A percentile compares a stretch with the other conserved stretches of the same genome.
Evolutionary conservation across 768 basidiomycete species (phyloP).

Genomic region (Cyclocybe cylindracea): DNA sequence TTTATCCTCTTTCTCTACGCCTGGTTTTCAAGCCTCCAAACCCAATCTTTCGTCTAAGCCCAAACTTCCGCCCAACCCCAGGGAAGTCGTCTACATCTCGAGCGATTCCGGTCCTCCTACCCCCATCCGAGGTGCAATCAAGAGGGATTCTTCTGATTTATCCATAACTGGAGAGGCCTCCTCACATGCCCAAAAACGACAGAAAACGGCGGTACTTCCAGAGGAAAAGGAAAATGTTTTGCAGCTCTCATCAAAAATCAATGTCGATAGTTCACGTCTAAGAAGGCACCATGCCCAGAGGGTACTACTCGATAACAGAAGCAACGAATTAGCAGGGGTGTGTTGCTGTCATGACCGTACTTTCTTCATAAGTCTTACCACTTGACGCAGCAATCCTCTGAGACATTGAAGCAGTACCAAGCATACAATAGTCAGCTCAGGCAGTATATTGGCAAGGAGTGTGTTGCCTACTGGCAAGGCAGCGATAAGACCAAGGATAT

Average conservation of each 20-base stretch:
- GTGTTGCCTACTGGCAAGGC: slow-evolving; percentile 21
- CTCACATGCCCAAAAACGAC: slow-evolving; percentile 32
- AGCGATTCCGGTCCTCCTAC: slow-evolving; percentile 37
- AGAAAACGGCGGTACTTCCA: slow-evolving; percentile 20
- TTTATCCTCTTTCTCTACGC: slow-evolving; percentile 46
- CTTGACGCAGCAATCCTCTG: slow-evolving; percentile 29
- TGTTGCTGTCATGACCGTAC: no score
- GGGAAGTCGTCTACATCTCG: slow-evolving; percentile 34
- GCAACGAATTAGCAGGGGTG: no score
- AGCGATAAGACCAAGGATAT: slow-evolving; percentile 35
- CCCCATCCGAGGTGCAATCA: slow-evolving; percentile 27
- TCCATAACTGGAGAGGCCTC: slow-evolving; percentile 28
- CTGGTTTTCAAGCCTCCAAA: slow-evolving; percentile 34
- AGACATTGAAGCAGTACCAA: slow-evolving; percentile 27
- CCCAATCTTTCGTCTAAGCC: slow-evolving; percentile 4
- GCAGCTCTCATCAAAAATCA: slow-evolving; percentile 7
- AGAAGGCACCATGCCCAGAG: no score
- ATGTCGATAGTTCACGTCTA: neutral
- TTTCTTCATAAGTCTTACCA: neutral
- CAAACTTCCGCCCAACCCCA: slow-evolving; percentile 4
- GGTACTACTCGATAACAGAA: no score
- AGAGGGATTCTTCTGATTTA: slow-evolving; percentile 43
- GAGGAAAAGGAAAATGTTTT: slow-evolving; percentile 39
- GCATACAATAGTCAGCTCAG: slow-evolving; percentile 31
- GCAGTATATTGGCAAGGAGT: slow-evolving; percentile 29